Percentiles rank a stretch among this genome's conserved stretches.
These are phyloP conservation scores for Aureobasidium melanogenum DNA, from an alignment of 2,329 filamentous ascomycete genomes.

Conservation along the genomic window DNA sequence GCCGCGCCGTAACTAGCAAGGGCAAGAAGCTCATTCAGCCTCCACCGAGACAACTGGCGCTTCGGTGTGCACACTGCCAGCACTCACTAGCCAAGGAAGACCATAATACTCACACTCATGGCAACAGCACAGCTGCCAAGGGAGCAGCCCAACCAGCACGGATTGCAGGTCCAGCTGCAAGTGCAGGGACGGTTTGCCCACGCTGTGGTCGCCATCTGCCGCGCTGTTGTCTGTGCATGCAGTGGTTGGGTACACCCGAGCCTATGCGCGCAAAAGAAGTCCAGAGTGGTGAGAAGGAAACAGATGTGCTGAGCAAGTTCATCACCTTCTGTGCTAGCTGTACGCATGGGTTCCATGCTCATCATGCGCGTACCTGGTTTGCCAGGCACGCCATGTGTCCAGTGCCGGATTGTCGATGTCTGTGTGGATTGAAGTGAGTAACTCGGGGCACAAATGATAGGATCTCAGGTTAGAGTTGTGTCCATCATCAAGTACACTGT, in stretches of 20 bases:
- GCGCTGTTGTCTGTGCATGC: conserved; percentile 52
- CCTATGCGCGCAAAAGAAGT: conserved; percentile 32
- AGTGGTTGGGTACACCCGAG: conserved; percentile 53
- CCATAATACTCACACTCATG: neutral
- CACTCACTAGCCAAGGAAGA: conserved; percentile 42
- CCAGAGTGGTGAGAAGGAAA: conserved; percentile 21
- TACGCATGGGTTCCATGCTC: conserved; percentile 55
- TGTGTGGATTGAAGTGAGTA: conserved; percentile 33
- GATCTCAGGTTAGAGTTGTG: neutral
- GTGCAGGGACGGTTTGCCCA: conserved; percentile 46
- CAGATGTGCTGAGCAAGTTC: conserved; percentile 45
- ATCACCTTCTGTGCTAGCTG: conserved; percentile 55
- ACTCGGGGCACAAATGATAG: neutral
- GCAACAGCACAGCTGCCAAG: conserved; percentile 19
- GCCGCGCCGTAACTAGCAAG: conserved; percentile 54
- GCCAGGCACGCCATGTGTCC: conserved; percentile 44
- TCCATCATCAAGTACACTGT: neutral
- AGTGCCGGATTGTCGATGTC: conserved; percentile 46
- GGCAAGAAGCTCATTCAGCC: conserved; percentile 56
- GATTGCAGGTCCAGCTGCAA: conserved; percentile 20
- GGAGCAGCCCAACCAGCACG: conserved; percentile 19
- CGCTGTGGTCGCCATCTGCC: conserved; percentile 56
- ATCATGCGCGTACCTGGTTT: conserved; percentile 57
- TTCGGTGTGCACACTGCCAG: conserved; percentile 69
- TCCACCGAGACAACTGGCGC: conserved; percentile 59